Evolutionary conservation across 2,329 filamentous ascomycete species (phyloP).

Genomic region (Pseudocercospora eumusae): DNA sequence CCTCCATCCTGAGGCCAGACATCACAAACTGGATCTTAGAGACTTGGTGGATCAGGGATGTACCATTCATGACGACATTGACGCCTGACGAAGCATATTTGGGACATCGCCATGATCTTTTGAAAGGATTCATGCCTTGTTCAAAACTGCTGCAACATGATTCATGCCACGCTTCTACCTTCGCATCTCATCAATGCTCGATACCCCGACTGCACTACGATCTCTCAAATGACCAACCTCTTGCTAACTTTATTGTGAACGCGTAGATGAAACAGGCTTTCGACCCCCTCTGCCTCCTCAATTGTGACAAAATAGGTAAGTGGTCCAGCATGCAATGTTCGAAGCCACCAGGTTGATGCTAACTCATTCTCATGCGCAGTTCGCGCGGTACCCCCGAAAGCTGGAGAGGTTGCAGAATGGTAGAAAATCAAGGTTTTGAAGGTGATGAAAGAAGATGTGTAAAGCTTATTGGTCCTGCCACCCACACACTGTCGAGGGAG

Average conservation of each 20-base stretch:
- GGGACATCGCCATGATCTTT: background rate
- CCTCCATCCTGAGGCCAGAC: no score
- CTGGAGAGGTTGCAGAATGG: slow-evolving; percentile 51
- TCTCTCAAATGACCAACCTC: background rate
- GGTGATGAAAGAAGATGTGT: background rate
- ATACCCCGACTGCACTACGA: background rate
- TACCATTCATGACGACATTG: background rate
- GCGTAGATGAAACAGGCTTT: slow-evolving; percentile 74
- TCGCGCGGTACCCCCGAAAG: slow-evolving; percentile 53
- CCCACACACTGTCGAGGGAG: background rate
- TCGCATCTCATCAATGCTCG: background rate
- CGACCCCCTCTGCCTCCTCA: slow-evolving; percentile 69
- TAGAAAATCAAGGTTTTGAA: slow-evolving; percentile 23
- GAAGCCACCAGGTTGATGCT: background rate
- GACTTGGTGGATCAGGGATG: no score
- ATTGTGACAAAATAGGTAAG: slow-evolving; percentile 60
- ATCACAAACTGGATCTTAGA: no score
- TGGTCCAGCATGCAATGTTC: background rate
- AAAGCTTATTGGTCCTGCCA: background rate
- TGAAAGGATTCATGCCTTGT: no score
- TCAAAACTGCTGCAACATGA: background rate
- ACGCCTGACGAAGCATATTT: background rate
- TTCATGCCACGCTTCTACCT: background rate
- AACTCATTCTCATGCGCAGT: slow-evolving; percentile 39
- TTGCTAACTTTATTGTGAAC: slow-evolving; percentile 14